Percentiles rank a stretch among this genome's conserved stretches.
Conservation (phyloP, 2,329 filamentous ascomycete species). For the Neopestalotiopsis sp. region DNA sequence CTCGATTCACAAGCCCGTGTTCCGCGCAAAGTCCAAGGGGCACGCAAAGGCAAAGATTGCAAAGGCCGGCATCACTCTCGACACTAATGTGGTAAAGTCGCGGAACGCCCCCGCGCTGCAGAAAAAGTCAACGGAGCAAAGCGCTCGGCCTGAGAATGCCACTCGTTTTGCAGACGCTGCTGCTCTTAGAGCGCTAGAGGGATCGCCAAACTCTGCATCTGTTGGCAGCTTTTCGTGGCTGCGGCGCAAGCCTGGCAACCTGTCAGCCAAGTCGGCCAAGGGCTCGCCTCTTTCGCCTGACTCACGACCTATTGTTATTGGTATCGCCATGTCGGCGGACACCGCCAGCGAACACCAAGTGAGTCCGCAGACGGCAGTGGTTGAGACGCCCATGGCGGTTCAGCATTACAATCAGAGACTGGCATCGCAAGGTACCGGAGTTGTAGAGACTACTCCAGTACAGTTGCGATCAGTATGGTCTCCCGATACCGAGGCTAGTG, state of each 20-base stretch:
- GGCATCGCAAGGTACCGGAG: constrained; percentile 27
- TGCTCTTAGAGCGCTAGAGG: constrained; percentile 65
- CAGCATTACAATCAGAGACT: constrained; percentile 29
- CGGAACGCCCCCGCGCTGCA: constrained; percentile 45
- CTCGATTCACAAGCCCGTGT: constrained; percentile 37
- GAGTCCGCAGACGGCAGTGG: constrained; percentile 56
- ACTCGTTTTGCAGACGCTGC: constrained; percentile 64
- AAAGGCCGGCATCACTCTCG: constrained; percentile 68
- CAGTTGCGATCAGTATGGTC: constrained; percentile 63
- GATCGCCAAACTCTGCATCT: constrained; percentile 57
- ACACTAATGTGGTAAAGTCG: constrained; percentile 70
- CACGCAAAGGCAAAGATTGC: constrained; percentile 54
- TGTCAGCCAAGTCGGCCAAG: constrained; percentile 30
- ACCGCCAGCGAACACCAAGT: constrained; percentile 50
- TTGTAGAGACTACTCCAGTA: constrained; percentile 34
- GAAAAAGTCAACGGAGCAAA: constrained; percentile 4
- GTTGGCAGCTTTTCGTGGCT: constrained; percentile 65
- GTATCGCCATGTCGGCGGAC: constrained; percentile 68
- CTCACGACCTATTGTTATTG: constrained; percentile 76
- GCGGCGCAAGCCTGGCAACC: constrained; percentile 43
- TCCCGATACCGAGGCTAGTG: constrained; percentile 63
- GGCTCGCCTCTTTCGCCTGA: constrained; percentile 66
- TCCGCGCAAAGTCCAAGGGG: constrained; percentile 21
- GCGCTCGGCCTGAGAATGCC: constrained; percentile 34
- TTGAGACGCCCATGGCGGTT: constrained; percentile 46